A percentile compares a stretch with the other conserved stretches of the same genome.
Conservation (phyloP, 116 monocot species). For the Iris pallida region DNA sequence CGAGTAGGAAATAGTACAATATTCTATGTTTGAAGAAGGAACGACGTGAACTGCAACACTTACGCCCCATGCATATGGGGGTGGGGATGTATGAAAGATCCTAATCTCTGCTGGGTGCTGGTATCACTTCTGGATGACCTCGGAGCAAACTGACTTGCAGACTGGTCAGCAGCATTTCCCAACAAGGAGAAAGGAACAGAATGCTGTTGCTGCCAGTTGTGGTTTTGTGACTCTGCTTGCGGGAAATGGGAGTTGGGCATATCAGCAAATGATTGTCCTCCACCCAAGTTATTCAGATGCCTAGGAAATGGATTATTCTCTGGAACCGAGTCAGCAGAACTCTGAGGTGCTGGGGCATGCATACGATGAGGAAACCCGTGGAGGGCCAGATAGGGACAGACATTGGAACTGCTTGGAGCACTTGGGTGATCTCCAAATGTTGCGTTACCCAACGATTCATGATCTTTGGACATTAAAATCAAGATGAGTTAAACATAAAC, state of each 20-base stretch:
- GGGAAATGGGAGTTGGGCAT: conserved; percentile 31
- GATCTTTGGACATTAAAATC: conserved; percentile 26
- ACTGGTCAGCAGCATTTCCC: conserved; percentile 27
- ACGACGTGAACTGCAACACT: not conserved
- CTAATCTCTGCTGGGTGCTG: conserved; percentile 33
- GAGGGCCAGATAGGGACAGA: conserved; percentile 58
- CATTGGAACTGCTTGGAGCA: conserved; percentile 36
- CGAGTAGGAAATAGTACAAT: not conserved
- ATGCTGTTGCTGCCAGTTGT: conserved; percentile 34
- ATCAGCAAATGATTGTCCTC: conserved; percentile 27
- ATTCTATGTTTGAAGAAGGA: too few species aligned
- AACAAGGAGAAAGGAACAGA: conserved; percentile 13
- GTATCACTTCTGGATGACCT: conserved; percentile 29
- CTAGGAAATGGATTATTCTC: conserved; percentile 35
- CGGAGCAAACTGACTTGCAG: conserved; percentile 30
- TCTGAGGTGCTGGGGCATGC: conserved; percentile 32
- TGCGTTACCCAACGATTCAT: conserved; percentile 39
- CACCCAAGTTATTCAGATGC: conserved; percentile 26
- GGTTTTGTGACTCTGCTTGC: conserved; percentile 31
- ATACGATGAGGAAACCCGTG: conserved; percentile 36
- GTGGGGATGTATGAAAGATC: conserved; percentile 33
- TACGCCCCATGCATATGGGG: conserved; percentile 32
- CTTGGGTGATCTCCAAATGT: conserved; percentile 42
- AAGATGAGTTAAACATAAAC: not conserved
- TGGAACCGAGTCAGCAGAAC: conserved; percentile 27